Evolutionary conservation across 768 basidiomycete genomes (phyloP).

Genomic region (Tulasnella sp.): DNA sequence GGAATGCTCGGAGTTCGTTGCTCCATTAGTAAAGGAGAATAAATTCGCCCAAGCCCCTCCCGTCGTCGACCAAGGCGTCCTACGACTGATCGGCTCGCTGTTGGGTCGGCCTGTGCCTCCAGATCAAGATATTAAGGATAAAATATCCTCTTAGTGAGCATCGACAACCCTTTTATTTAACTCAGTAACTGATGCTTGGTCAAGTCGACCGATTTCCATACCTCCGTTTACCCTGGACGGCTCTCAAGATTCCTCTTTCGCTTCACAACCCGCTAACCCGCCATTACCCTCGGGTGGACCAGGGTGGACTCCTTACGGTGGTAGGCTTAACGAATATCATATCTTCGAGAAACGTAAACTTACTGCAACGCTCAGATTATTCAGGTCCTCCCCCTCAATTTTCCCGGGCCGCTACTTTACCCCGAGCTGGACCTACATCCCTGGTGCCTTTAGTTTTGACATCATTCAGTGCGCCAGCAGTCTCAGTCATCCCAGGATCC

Average conservation of each 20-base stretch:
- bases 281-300: not conserved
- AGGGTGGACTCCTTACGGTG: not conserved
- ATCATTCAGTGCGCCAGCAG: conserved; percentile 4
- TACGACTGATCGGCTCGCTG: not conserved
- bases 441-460: not conserved
- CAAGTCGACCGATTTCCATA: not conserved
- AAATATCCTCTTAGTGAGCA: not conserved
- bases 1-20: conserved; percentile 61
- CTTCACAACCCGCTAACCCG: not conserved
- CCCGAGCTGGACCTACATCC: not conserved
- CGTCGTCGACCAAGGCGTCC: not conserved
- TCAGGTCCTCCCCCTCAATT: conserved; percentile 9
- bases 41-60: not conserved
- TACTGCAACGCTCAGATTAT: not conserved
- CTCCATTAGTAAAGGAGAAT: conserved; percentile 45
- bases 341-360: not conserved
- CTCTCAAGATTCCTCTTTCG: not conserved
- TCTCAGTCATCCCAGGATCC: not conserved
- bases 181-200: not conserved
- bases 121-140: not conserved
- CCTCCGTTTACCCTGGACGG: not conserved
- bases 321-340: not conserved
- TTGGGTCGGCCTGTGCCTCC: not conserved
- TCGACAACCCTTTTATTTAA: not conserved
- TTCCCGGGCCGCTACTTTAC: not conserved